These are phyloP conservation scores for Alternaria gansuensis DNA, from an alignment of 2,329 filamentous ascomycete genomes.

Conservation along the genomic window DNA sequence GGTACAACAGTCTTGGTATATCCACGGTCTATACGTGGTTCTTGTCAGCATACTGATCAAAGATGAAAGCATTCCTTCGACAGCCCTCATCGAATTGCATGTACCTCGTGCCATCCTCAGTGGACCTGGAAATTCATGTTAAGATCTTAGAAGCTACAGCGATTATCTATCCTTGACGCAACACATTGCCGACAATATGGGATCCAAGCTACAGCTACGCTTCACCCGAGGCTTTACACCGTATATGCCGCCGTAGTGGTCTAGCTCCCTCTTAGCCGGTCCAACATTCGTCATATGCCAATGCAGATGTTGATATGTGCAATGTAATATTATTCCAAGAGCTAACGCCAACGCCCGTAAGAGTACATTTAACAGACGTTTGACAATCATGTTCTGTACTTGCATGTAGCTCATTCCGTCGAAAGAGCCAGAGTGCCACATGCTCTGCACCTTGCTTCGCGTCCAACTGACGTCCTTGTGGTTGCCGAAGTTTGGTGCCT, in stretches of 20 bases:
- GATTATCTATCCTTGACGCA: background rate
- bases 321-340: conserved; percentile 27
- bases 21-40: background rate
- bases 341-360: conserved; percentile 31
- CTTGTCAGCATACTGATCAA: background rate
- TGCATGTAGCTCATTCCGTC: conserved; percentile 7
- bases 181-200: background rate
- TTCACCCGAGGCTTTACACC: background rate
- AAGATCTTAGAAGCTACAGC: background rate
- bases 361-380: conserved; percentile 21
- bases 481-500: conserved; percentile 17
- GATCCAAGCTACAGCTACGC: background rate
- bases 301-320: conserved; percentile 2
- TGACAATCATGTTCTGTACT: conserved; percentile 20
- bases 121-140: background rate
- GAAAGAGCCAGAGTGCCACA: conserved; percentile 8
- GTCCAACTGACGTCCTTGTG: background rate
- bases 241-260: background rate
- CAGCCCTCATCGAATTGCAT: background rate
- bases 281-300: background rate
- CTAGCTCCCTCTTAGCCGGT: background rate
- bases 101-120: background rate
- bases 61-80: background rate
- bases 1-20: background rate
- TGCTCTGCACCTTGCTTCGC: background rate